Conservation (phyloP, 2,329 filamentous ascomycete genomes). For the Rasamsonia emersonii region DNA sequence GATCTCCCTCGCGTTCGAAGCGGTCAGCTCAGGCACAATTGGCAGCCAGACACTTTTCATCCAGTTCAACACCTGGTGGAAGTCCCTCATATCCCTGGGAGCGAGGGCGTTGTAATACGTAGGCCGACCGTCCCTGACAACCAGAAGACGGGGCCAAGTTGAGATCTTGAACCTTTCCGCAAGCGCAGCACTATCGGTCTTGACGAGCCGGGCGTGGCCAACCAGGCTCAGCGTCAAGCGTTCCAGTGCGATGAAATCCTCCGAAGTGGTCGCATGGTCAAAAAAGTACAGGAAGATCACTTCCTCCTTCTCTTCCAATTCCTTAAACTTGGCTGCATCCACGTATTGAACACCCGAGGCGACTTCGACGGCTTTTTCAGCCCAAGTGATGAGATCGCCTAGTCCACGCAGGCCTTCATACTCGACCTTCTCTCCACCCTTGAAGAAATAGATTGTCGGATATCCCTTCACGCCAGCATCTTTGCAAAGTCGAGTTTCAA, state of each 20-base stretch:
- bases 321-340: conserved; percentile 64
- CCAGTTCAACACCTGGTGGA: conserved; percentile 71
- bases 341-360: conserved; percentile 73
- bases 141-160: conserved; percentile 89
- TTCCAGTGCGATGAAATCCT: conserved; percentile 85
- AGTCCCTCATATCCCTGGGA: conserved; percentile 87
- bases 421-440: conserved; percentile 81
- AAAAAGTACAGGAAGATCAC: conserved; percentile 98
- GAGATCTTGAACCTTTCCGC: conserved; percentile 85
- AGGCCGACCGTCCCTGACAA: conserved; percentile 78
- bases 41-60: conserved; percentile 96
- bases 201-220: conserved; percentile 84
- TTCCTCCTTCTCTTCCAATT: conserved; percentile 83
- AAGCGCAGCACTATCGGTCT: conserved; percentile 70
- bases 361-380: conserved; percentile 74
- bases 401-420: conserved; percentile 87
- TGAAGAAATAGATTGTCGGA: conserved; percentile 89
- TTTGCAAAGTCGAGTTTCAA: conserved; percentile 80
- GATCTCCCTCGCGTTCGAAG: conserved; percentile 83
- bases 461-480: conserved; percentile 72
- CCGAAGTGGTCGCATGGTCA: conserved; percentile 83
- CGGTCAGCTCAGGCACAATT: conserved; percentile 87
- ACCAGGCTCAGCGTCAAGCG: conserved; percentile 80
- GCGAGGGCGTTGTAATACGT: conserved; percentile 84
- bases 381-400: conserved; percentile 80